Evolutionary conservation across 305 asterid genomes (phyloP).

Genomic region (Striga hermonthica): DNA sequence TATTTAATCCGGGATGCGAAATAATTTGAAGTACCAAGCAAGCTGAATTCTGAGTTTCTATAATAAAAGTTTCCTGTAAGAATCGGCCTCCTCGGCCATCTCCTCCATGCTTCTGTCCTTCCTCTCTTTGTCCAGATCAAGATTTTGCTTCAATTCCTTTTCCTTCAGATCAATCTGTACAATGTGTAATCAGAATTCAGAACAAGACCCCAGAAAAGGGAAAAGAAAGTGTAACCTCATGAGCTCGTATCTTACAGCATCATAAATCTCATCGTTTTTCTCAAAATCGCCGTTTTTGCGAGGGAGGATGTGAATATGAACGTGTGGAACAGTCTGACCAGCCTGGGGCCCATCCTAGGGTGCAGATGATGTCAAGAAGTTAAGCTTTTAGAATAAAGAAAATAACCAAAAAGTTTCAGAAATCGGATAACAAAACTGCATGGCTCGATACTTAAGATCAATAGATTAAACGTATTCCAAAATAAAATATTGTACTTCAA

Average conservation of each 20-base stretch:
- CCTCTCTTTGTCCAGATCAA: constrained; percentile 85
- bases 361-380: constrained; percentile 23
- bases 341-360: constrained; percentile 92
- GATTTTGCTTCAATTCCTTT: constrained; percentile 77
- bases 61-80: constrained; percentile 66
- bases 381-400: constrained; percentile 5
- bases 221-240: constrained; percentile 9
- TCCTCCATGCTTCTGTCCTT: constrained; percentile 80
- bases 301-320: constrained; percentile 86
- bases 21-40: not conserved
- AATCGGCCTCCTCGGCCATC: constrained; percentile 84
- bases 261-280: constrained; percentile 87
- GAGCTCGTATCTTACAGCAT: constrained; percentile 63
- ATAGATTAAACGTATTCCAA: not conserved
- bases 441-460: not conserved
- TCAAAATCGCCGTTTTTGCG: constrained; percentile 81
- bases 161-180: constrained; percentile 78
- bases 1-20: constrained; percentile 3
- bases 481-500: not conserved
- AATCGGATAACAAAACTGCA: constrained; percentile 18
- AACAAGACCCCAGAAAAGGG: not conserved
- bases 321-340: constrained; percentile 92
- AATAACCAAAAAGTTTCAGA: not conserved
- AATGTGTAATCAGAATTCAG: constrained; percentile 29
- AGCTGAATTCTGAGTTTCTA: constrained; percentile 28